These are phyloP conservation scores for Tripterygium wilfordii DNA, from an alignment of 177 flowering plant species.

Conservation along the genomic window DNA sequence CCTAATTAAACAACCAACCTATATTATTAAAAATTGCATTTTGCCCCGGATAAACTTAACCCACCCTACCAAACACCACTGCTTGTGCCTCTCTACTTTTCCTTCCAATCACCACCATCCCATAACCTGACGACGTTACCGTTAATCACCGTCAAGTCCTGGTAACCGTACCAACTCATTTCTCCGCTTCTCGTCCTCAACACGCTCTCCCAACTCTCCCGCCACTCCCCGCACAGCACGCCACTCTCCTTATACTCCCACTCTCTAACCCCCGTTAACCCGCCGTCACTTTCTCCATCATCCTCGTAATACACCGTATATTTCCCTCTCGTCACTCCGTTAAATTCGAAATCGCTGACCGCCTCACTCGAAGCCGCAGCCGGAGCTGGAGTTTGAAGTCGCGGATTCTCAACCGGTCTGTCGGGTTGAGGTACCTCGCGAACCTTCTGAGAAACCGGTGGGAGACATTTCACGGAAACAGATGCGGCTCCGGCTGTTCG, in stretches of 20 bases:
- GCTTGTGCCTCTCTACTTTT: no score
- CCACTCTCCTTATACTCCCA: constrained; percentile 2
- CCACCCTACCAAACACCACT: no score
- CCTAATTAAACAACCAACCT: no score
- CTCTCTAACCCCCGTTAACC: background rate
- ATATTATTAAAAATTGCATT: no score
- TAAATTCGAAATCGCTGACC: constrained; percentile 3
- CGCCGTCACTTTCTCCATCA: constrained; percentile 7
- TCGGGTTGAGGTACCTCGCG: no score
- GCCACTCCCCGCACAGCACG: constrained; percentile 4
- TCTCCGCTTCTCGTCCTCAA: constrained; percentile 30
- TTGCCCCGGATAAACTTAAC: no score
- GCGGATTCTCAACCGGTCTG: background rate
- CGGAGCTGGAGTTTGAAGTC: constrained; percentile 1
- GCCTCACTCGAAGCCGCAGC: background rate
- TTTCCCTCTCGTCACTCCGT: constrained; percentile 22
- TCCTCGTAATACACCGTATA: constrained; percentile 22
- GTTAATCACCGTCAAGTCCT: constrained; percentile 53
- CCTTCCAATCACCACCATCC: no score
- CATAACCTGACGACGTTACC: constrained; percentile 69
- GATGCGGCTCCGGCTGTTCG: constrained; percentile 17
- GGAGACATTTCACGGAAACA: no score
- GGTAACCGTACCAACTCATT: constrained; percentile 40
- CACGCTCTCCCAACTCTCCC: constrained; percentile 19
- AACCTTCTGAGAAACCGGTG: no score